Evolutionary conservation across 352 stramenopile genomes (phyloP).

Genomic region (Pythium vanterpoolii): DNA sequence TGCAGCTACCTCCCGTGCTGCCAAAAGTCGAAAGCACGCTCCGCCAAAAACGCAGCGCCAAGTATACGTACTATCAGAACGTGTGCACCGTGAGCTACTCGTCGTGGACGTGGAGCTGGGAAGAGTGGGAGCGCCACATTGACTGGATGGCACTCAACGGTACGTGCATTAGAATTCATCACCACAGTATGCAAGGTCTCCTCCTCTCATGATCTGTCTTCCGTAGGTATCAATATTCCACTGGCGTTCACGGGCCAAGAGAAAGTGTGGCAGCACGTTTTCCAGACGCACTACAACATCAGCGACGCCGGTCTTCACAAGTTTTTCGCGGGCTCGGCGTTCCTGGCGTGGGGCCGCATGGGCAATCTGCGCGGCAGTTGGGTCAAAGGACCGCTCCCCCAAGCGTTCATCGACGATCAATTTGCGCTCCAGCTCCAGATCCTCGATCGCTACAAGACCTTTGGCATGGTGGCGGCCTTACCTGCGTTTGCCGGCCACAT

Average conservation of each 20-base stretch:
- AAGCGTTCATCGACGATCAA: constrained; percentile 84
- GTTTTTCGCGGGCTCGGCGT: constrained; percentile 88
- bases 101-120: constrained; percentile 84
- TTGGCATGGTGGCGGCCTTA: constrained; percentile 89
- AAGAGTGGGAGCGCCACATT: constrained; percentile 89
- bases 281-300: constrained; percentile 76
- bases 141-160: constrained; percentile 93
- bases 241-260: constrained; percentile 89
- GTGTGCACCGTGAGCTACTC: constrained; percentile 92
- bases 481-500: constrained; percentile 89
- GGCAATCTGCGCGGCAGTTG: constrained; percentile 86
- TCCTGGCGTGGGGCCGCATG: constrained; percentile 89
- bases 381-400: constrained; percentile 78
- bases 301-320: constrained; percentile 71
- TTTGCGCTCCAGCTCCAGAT: constrained; percentile 76
- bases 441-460: constrained; percentile 76
- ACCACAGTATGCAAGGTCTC: no score
- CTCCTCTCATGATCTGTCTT: no score
- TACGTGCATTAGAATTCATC: no score
- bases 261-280: constrained; percentile 87
- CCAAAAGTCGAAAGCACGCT: constrained; percentile 32
- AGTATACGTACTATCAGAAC: constrained; percentile 92
- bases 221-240: constrained; percentile 84
- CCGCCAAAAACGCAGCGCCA: constrained; percentile 53
- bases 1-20: constrained; percentile 54